These are phyloP conservation scores for Hapsidospora chrysogenum DNA, from an alignment of 495 filamentous ascomycete species.

Conservation along the genomic window DNA sequence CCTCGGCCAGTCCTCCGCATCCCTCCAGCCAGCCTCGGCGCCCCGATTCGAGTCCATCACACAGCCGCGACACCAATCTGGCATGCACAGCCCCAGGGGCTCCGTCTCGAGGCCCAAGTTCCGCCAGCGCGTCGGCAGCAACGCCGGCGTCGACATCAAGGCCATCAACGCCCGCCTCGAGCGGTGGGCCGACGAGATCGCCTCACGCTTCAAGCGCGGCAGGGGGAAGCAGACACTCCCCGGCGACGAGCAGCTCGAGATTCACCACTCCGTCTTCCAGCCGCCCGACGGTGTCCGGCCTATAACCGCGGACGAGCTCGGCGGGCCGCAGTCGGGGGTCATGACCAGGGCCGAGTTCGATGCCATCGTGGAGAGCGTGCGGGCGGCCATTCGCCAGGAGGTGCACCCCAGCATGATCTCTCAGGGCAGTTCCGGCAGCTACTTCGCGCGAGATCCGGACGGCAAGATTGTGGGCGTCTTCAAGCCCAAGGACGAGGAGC, in stretches of 20 bases:
- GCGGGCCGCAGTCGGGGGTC: constrained; percentile 29
- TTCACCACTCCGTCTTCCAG: constrained; percentile 93
- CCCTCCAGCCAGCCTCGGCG: constrained; percentile 41
- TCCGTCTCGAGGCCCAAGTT: constrained; percentile 20
- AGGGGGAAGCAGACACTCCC: constrained; percentile 54
- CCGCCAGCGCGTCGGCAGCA: constrained; percentile 51
- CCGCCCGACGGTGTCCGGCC: constrained; percentile 71
- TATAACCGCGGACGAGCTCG: constrained; percentile 56
- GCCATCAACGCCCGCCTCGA: constrained; percentile 95
- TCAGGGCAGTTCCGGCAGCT: constrained; percentile 92
- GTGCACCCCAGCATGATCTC: constrained; percentile 91
- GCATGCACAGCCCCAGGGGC: constrained; percentile 37
- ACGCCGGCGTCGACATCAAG: constrained; percentile 90
- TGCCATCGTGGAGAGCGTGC: constrained; percentile 75
- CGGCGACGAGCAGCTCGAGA: constrained; percentile 81
- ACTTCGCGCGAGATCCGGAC: constrained; percentile 83
- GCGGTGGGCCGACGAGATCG: constrained; percentile 95
- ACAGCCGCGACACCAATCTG: constrained; percentile 42
- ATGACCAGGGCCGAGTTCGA: constrained; percentile 74
- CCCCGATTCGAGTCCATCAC: constrained; percentile 53
- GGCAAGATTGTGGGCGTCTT: constrained; percentile 96
- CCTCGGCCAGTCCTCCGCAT: constrained; percentile 29
- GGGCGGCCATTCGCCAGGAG: constrained; percentile 74
- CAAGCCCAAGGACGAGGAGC: constrained; percentile 98
- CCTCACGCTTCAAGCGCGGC: constrained; percentile 84